phyloP scores from a whole-genome alignment of 2,329 filamentous ascomycete genomes.

The Colletotrichum truncatum region DNA sequence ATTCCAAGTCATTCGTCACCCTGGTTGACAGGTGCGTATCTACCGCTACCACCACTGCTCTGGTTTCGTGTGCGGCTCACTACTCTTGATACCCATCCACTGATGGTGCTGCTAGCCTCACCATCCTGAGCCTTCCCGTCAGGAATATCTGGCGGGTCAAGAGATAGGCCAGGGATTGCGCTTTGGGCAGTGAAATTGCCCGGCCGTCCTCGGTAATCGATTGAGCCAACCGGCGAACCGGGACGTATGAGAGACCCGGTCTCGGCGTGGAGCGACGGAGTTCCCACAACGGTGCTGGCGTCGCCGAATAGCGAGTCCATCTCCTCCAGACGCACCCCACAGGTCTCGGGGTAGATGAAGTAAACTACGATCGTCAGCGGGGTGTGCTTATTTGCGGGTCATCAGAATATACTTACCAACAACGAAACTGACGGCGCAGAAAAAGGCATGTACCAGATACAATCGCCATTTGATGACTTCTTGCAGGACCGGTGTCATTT shows the following conservation, averaged over 20 bases:
- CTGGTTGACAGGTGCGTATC: slow-evolving; percentile 52
- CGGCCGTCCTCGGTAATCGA: slow-evolving; percentile 71
- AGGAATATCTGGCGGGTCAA: slow-evolving; percentile 77
- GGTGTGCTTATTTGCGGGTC: slow-evolving; percentile 1
- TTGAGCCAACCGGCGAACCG: slow-evolving; percentile 82
- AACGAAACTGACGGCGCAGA: slow-evolving; percentile 94
- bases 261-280: slow-evolving; percentile 78
- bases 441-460: slow-evolving; percentile 96
- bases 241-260: slow-evolving; percentile 82
- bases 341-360: slow-evolving; percentile 97
- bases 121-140: slow-evolving; percentile 52
- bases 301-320: slow-evolving; percentile 97
- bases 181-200: slow-evolving; percentile 65
- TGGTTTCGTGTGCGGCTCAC: slow-evolving; percentile 49
- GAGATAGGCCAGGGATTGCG: slow-evolving; percentile 82
- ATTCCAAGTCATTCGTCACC: slow-evolving; percentile 42
- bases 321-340: slow-evolving; percentile 92
- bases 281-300: slow-evolving; percentile 81
- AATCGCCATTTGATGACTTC: slow-evolving; percentile 92
- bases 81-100: slow-evolving; percentile 58
- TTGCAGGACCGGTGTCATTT: slow-evolving; percentile 93
- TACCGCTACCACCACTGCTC: slow-evolving; percentile 43
- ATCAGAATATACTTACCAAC: slow-evolving; percentile 74
- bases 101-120: slow-evolving; percentile 51
- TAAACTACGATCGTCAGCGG: slow-evolving; percentile 71